These are phyloP conservation scores for Jimgerdemannia lactiflua DNA, from an alignment of 192 early-diverging fungal genomes.

Conservation along the genomic window DNA sequence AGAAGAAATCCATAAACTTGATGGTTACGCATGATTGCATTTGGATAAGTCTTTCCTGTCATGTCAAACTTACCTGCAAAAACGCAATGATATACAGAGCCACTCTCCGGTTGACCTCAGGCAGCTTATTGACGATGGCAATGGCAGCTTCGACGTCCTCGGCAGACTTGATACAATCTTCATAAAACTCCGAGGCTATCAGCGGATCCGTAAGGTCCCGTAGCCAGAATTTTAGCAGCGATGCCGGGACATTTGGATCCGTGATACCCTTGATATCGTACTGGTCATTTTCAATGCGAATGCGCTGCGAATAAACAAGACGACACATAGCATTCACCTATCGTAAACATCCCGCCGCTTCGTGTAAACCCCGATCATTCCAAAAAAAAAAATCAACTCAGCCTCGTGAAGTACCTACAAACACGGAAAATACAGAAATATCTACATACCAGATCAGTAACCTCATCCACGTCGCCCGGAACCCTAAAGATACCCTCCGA, in stretches of 20 bases:
- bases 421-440: not conserved
- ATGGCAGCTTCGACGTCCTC: slow-evolving; percentile 48
- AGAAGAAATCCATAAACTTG: not conserved
- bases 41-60: not conserved
- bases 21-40: not conserved
- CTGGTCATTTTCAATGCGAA: slow-evolving; percentile 80
- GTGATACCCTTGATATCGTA: slow-evolving; percentile 67
- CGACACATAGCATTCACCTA: not conserved
- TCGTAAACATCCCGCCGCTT: not conserved
- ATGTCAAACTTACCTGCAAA: slow-evolving; percentile 51
- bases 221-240: slow-evolving; percentile 91
- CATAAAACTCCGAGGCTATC: slow-evolving; percentile 79
- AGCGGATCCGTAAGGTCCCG: slow-evolving; percentile 91
- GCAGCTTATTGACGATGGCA: slow-evolving; percentile 43
- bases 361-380: not conserved
- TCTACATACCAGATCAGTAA: slow-evolving; percentile 64
- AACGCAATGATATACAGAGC: slow-evolving; percentile 80
- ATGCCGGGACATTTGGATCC: slow-evolving; percentile 91
- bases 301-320: slow-evolving; percentile 40
- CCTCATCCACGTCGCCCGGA: slow-evolving; percentile 86
- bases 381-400: slow-evolving; percentile 4
- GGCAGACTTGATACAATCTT: slow-evolving; percentile 67
- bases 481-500: slow-evolving; percentile 97
- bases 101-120: slow-evolving; percentile 66
- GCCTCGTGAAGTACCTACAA: not conserved